Base-by-base conservation (phyloP, 169 alveolate genomes). In the Besnoitia besnoiti region DNA sequence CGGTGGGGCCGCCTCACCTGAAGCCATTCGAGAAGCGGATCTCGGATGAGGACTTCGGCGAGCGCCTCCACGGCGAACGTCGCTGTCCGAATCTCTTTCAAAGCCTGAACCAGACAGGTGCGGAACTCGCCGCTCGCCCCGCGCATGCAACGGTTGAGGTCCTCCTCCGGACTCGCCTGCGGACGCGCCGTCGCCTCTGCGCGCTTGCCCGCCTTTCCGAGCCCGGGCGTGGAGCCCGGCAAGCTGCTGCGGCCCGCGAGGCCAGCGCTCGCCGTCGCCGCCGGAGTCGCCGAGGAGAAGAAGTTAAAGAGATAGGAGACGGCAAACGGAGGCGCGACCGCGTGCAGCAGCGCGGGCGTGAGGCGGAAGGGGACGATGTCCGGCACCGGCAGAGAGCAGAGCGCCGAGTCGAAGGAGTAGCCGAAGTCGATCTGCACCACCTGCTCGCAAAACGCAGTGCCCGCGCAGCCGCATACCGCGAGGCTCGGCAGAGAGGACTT, bases 371-470 rank as follows among this genome's bases (percentile, higher is more conserved):
- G 99, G 35, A 98, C 99, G 82, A 97, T 96, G 10, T 92, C 92
- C 10, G 93, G 93, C 24, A 92, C 90, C 4, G 90, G 90, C 21
- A 88, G 85, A 16, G 30, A 50, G 39, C 27, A 27, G n/a, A 80
- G 80, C 5, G 99, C 99, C 59, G 98, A 98, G 92, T 98, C 99
- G 91, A 98, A 99, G 61, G 99, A 97, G 95, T 99, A 99, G 75
- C 99, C 99, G 95, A 98, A 98, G 96, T 99, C 99, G 55, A 99
- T 99, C 94, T 98, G 99, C 30, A 99, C 97, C 46, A 98, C 95
- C 94, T 98, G 98, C 50, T 46, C 10, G 30, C 21, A 51, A 51
- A 51, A 51, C 14, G 24, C n/a, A n/a, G n/a, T n/a, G n/a, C n/a
- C n/a, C n/a, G n/a, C n/a, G n/a, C n/a, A n/a, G n/a, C n/a, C n/a